These are phyloP conservation scores for Penicillium sp. DNA, from an alignment of 2,329 filamentous ascomycete species.

Conservation along the genomic window DNA sequence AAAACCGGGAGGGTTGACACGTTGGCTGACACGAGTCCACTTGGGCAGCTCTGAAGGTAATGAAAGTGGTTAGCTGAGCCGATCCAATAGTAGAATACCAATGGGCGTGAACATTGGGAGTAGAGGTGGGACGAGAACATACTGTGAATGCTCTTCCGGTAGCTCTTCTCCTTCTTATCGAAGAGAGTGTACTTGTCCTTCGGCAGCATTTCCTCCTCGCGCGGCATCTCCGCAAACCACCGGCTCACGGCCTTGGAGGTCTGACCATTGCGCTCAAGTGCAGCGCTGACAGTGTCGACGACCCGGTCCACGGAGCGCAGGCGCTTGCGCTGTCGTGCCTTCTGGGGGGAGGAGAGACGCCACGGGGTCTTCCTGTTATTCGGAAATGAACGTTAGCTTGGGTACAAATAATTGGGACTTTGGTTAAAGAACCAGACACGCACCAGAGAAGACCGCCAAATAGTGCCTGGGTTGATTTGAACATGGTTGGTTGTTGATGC, in stretches of 20 bases:
- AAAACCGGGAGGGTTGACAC: conserved; percentile 92
- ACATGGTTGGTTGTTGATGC: conserved; percentile 58
- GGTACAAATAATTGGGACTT: background rate
- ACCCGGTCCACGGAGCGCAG: conserved; percentile 82
- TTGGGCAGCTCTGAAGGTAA: conserved; percentile 67
- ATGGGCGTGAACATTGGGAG: background rate
- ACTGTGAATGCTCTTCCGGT: conserved; percentile 98
- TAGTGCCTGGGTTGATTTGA: conserved; percentile 74
- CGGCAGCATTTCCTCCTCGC: conserved; percentile 90
- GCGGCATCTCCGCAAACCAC: conserved; percentile 96
- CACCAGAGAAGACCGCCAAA: conserved; percentile 82
- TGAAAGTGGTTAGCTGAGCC: background rate
- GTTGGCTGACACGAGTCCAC: conserved; percentile 93
- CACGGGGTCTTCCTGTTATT: conserved; percentile 84
- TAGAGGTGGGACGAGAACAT: conserved; percentile 43
- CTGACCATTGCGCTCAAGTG: conserved; percentile 68
- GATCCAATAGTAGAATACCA: background rate
- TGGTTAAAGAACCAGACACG: conserved; percentile 9
- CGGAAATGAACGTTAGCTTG: conserved; percentile 18
- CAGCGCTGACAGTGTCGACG: conserved; percentile 76
- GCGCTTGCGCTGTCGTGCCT: conserved; percentile 78
- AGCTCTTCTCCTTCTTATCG: conserved; percentile 91
- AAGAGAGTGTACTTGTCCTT: conserved; percentile 98
- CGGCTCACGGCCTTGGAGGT: conserved; percentile 73
- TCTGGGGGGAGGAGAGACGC: conserved; percentile 89